Evolutionary conservation across 495 filamentous ascomycete species (phyloP).

Genomic region (Staphylotrichum tortipilum): DNA sequence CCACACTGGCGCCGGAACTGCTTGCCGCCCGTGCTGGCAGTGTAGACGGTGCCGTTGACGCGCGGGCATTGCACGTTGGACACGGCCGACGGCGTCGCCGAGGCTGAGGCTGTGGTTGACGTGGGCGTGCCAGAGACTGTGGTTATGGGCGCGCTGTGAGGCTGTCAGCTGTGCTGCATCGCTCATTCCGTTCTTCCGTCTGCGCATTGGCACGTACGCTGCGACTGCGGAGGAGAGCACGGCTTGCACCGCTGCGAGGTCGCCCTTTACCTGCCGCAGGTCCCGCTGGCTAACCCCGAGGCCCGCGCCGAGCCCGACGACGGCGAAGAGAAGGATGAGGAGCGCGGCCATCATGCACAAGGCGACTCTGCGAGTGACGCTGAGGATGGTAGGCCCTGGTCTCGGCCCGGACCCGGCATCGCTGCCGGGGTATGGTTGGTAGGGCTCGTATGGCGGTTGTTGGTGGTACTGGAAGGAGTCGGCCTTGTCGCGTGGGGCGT

Average conservation of each 20-base stretch:
- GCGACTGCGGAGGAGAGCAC: constrained; percentile 2
- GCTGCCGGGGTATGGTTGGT: not conserved
- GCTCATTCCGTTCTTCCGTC: no score
- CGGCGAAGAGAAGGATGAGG: constrained; percentile 8
- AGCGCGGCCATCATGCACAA: constrained; percentile 2
- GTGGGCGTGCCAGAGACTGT: no score
- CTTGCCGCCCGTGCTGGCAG: constrained; percentile 14
- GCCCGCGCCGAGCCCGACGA: constrained; percentile 23
- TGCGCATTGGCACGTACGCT: not conserved
- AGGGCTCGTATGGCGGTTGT: not conserved
- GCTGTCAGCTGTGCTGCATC: not conserved
- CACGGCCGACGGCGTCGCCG: constrained; percentile 3
- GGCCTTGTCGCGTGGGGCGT: not conserved
- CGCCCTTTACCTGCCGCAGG: constrained; percentile 8
- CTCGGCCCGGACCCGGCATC: not conserved
- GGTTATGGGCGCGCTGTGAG: not conserved
- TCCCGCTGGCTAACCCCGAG: constrained; percentile 23
- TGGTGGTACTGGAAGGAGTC: not conserved
- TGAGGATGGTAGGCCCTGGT: constrained; percentile 1
- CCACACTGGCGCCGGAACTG: constrained; percentile 28
- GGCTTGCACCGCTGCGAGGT: constrained; percentile 11
- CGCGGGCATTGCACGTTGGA: constrained; percentile 17
- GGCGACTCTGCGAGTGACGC: constrained; percentile 16
- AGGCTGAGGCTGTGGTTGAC: not conserved
- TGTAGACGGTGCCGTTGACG: constrained; percentile 29